Percentiles rank a stretch among this genome's conserved stretches.
Evolutionary conservation across 441 rosid genomes (phyloP).

Genomic region (Bruguiera hainesii): DNA sequence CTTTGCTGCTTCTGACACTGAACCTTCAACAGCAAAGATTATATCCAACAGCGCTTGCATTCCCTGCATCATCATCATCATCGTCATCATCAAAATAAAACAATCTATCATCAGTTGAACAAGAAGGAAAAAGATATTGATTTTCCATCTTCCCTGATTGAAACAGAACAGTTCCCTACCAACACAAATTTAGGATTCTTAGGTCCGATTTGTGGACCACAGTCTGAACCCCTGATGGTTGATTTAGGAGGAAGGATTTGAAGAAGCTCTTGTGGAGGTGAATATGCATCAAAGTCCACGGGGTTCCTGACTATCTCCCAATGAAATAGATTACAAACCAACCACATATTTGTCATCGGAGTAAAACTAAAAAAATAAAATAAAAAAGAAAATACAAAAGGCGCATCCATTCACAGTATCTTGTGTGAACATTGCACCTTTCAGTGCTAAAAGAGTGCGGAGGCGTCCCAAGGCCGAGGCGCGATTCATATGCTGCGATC

Average conservation of each 20-base stretch:
- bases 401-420: background rate
- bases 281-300: constrained; percentile 47
- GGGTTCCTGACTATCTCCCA: constrained; percentile 56
- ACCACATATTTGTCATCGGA: background rate
- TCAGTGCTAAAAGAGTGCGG: constrained; percentile 71
- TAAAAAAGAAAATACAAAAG: background rate
- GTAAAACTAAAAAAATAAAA: background rate
- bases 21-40: constrained; percentile 68
- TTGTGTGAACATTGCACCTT: constrained; percentile 35
- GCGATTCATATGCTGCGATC: constrained; percentile 92
- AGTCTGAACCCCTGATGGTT: constrained; percentile 50
- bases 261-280: constrained; percentile 78
- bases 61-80: constrained; percentile 43
- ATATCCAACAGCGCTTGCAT: constrained; percentile 89
- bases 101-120: background rate
- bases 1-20: constrained; percentile 76
- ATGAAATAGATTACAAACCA: constrained; percentile 2
- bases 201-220: constrained; percentile 89
- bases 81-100: background rate
- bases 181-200: constrained; percentile 76
- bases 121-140: background rate
- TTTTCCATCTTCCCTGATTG: no score
- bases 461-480: constrained; percentile 81
- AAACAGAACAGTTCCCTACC: constrained; percentile 25
- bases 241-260: constrained; percentile 84